Percentiles rank a stretch among this genome's conserved stretches.
Evolutionary conservation across 495 filamentous ascomycete species (phyloP).

Genomic region (Aspergillus baeticus): DNA sequence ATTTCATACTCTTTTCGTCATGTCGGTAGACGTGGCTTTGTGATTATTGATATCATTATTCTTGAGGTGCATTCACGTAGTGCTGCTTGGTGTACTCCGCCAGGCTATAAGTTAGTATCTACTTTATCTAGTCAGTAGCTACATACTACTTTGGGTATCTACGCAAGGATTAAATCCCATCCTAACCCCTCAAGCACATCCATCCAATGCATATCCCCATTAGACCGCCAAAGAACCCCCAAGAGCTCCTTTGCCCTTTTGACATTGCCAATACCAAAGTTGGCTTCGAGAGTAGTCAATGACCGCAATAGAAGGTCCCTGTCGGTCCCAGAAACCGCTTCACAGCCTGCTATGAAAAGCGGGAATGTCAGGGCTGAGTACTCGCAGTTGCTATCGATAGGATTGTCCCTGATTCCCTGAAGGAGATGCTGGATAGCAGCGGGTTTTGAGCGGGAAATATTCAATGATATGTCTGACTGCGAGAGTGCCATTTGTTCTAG

Average conservation of each 20-base stretch:
- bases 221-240: conserved; percentile 31
- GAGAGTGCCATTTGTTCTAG: conserved; percentile 29
- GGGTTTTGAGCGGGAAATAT: conserved; percentile 30
- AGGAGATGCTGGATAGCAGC: conserved; percentile 33
- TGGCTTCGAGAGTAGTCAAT: conserved; percentile 31
- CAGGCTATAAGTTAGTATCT: neutral
- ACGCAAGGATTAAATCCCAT: conserved; percentile 44
- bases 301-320: conserved; percentile 29
- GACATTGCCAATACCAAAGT: conserved; percentile 47
- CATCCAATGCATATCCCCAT: conserved; percentile 33
- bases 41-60: conserved; percentile 4
- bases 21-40: neutral
- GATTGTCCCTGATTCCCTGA: conserved; percentile 24
- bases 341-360: conserved; percentile 41
- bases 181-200: conserved; percentile 39
- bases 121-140: neutral
- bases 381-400: conserved; percentile 40
- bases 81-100: too few relatives aligned
- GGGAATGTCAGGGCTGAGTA: conserved; percentile 47
- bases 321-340: conserved; percentile 26
- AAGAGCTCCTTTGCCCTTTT: conserved; percentile 41
- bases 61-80: conserved; percentile 15
- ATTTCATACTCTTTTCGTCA: neutral
- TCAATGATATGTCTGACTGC: neutral
- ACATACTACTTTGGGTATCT: neutral